Percentiles rank a stretch among this genome's conserved stretches.
Evolutionary conservation across 768 basidiomycete genomes (phyloP).

Genomic region (Saitozyma podzolica): DNA sequence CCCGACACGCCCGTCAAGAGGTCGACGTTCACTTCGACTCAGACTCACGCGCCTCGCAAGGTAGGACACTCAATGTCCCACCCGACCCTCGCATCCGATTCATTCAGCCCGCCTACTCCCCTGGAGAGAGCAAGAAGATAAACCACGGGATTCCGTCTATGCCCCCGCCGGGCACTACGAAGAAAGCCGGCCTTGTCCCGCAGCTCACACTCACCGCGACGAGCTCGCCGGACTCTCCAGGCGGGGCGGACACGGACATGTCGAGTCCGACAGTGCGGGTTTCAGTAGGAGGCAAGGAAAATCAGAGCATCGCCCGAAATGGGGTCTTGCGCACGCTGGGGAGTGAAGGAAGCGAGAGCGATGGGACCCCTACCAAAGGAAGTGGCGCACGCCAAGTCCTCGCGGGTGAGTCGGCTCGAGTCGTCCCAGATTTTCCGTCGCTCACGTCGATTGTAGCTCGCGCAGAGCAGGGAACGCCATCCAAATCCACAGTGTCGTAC

Average conservation of each 20-base stretch:
- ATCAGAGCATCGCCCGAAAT: too few species aligned
- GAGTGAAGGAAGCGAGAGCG: slow-evolving; percentile 43
- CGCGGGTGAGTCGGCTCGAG: slow-evolving; percentile 26
- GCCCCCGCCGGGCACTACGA: slow-evolving; percentile 7
- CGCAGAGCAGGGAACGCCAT: slow-evolving; percentile 2
- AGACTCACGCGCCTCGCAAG: not conserved
- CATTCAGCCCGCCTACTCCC: not conserved
- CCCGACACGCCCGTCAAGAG: slow-evolving; percentile 52
- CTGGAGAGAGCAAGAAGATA: not conserved
- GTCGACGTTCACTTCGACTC: slow-evolving; percentile 3
- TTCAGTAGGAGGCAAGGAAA: not conserved
- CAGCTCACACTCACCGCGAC: slow-evolving; percentile 35
- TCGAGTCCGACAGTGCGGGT: slow-evolving; percentile 38
- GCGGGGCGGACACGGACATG: slow-evolving; percentile 26
- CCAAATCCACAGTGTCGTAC: not conserved
- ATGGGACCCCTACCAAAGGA: slow-evolving; percentile 49
- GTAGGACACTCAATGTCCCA: slow-evolving; percentile 7
- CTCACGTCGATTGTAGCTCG: not conserved
- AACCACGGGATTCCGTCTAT: not conserved
- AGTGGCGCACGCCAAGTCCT: slow-evolving; percentile 27
- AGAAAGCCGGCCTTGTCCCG: slow-evolving; percentile 17
- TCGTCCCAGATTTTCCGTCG: too few species aligned
- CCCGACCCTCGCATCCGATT: not conserved
- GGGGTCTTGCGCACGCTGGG: not conserved
- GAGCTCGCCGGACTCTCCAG: slow-evolving; percentile 24